A percentile compares a stretch with the other conserved stretches of the same genome.
These are phyloP conservation scores for Plenodomus tracheiphilus DNA, from an alignment of 2,329 filamentous ascomycete genomes.

Conservation along the genomic window DNA sequence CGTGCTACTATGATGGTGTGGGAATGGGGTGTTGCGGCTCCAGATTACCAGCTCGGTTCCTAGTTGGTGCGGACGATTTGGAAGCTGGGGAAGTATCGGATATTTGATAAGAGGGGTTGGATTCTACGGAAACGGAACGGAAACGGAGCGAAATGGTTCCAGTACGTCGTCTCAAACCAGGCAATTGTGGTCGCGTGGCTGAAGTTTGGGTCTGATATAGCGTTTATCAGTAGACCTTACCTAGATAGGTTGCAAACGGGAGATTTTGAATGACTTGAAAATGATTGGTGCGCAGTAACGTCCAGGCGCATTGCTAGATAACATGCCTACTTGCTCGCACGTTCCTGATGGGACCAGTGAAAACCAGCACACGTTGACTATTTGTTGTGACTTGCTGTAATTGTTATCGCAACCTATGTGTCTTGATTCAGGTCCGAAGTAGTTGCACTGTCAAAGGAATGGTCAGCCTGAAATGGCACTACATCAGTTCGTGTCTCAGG, in stretches of 20 bases:
- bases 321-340: too few relatives aligned
- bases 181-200: background rate
- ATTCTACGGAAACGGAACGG: background rate
- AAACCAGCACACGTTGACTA: too few relatives aligned
- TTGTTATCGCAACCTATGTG: too few relatives aligned
- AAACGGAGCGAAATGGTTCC: background rate
- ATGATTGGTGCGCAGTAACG: background rate
- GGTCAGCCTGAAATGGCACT: too few relatives aligned
- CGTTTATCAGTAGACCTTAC: background rate
- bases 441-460: too few relatives aligned
- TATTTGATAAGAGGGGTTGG: background rate
- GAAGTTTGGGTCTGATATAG: background rate
- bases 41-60: background rate
- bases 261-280: background rate
- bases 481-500: too few relatives aligned
- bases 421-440: too few relatives aligned
- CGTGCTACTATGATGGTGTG: background rate
- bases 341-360: too few relatives aligned
- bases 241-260: background rate
- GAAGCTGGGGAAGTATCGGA: background rate
- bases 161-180: background rate
- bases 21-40: background rate
- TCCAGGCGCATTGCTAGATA: background rate
- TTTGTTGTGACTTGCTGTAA: too few relatives aligned
- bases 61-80: background rate